Base-by-base conservation (phyloP, 2,329 filamentous ascomycete species). In the Graphilbum fragrans region DNA sequence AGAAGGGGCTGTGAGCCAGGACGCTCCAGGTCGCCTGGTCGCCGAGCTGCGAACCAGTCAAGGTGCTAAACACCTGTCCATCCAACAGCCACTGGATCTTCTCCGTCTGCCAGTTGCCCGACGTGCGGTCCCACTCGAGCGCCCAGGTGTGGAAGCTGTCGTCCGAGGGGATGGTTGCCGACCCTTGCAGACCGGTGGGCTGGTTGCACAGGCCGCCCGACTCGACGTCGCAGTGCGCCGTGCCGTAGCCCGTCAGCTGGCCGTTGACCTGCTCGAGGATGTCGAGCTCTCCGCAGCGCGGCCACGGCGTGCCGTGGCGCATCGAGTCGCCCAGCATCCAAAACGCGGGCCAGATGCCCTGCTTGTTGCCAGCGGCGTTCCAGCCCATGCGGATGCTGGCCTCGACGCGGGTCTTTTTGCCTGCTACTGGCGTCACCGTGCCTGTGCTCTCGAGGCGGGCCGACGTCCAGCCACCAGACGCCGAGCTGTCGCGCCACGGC, bases 281-380 rank as follows among this genome's bases (percentile, higher is more conserved):
- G 52, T 77, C 73, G 38, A 77, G 58, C 61, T 77, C 73, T 45
- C 72, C 73, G 44, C 67, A 69, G 9, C 45, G 41, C 0, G 73
- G 73, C 73, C 73, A 77, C 14, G 50, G 29, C 1, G 60, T 64
- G 9, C 69, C 69, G 35, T 64, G 58, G 21, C 67, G 65, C 41
- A 69, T 58, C 11, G 63, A 53, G 38, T 73, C 62, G 33, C 72
- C 71, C 16, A 76, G 60, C 45, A 74, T 59, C 72, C 71, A 77
- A 50, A 75, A 75, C 1, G 72, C 72, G 0, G 72, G 71, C 72
- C 72, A 77, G 38, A 76, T 60, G 5, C 73, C 73, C 48, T 72
- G 61, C 55, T 73, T 70, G 35, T 54, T 52, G 18, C 39, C 38
- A 17, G 41, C 29, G 1, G 53, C 34, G 53, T 65, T 65, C 44